Base-by-base conservation (phyloP, 2,329 filamentous ascomycete species). In the Claviceps sp. region DNA sequence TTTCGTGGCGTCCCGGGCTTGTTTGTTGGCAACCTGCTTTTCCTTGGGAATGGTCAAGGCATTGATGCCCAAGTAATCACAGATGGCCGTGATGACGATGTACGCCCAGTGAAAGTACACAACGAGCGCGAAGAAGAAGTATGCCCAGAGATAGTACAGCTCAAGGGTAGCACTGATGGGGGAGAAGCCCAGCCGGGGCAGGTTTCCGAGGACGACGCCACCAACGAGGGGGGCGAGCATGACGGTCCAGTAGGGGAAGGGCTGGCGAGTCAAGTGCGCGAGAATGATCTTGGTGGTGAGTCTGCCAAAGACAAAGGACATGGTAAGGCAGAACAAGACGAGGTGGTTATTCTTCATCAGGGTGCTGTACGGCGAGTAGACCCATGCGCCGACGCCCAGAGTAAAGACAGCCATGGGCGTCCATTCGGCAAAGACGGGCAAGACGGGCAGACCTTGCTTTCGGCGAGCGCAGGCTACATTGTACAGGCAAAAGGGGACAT, bases 201-300 rank as follows among this genome's bases (percentile, higher is more conserved):
- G 71, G 69, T 97, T 96, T 22, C 80, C 84, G 42, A 97, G 71
- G 1, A 91, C 62, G 6, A 89, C 90, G 50, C 93, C 93, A 49
- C 87, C 86, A 47, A 96, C 77, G 41, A 98, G 81, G 7, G 93
- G 93, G 37, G 79, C 81, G 40, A 97, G 76, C 78, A 97, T 87
- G 48, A 93, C 78, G 11, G 93, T 97, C 89, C 90, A 97, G 76
- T 87, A 94, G 1, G 93, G 93, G 70, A 97, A 98, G 3, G 91
- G 87, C 67, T 97, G 93, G 56, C 82, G 82, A 2, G 93, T 93
- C 49, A 98, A 75, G 68, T 98, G 93, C 2, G 93, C 91, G 18
- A 98, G 82, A 64, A 98, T 98, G 69, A 97, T 97, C 74, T 97
- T 98, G 41, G 93, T 98, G 0, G 93, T 97, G 84, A 98, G 89